Conservation (phyloP, 495 filamentous ascomycete genomes). For the Neurospora discreta region DNA sequence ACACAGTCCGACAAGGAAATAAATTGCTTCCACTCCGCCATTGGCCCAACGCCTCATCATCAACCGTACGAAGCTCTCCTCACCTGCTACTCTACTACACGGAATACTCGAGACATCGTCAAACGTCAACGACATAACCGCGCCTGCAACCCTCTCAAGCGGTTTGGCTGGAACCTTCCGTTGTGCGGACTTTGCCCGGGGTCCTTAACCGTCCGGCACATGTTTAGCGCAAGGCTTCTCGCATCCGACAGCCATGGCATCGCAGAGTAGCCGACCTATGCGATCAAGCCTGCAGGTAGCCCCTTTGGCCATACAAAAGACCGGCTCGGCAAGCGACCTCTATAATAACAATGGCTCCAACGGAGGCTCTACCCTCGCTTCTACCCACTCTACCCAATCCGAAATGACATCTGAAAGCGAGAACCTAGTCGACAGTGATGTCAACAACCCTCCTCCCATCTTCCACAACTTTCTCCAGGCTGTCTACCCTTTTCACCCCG, state of each 20-base stretch:
- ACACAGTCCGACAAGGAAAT: not conserved
- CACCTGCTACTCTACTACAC: not conserved
- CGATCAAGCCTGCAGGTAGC: conserved; percentile 59
- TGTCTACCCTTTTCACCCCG: conserved; percentile 88
- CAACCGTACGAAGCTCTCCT: not conserved
- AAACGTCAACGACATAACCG: not conserved
- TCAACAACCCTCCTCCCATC: conserved; percentile 35
- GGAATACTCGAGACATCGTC: not conserved
- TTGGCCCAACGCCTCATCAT: no score
- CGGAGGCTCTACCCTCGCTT: conserved; percentile 23
- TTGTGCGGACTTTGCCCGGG: not conserved
- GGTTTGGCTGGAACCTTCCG: not conserved
- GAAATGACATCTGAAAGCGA: conserved; percentile 60
- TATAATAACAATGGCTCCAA: conserved; percentile 27
- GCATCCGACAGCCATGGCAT: conserved; percentile 31
- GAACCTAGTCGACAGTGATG: not conserved
- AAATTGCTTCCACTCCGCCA: not conserved
- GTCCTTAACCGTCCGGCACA: conserved; percentile 14
- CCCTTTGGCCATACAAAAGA: conserved; percentile 62
- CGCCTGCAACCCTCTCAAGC: not conserved
- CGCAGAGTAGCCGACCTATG: conserved; percentile 37
- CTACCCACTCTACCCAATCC: conserved; percentile 33
- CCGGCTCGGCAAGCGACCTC: conserved; percentile 1
- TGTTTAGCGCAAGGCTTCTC: conserved; percentile 21
- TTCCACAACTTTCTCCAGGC: conserved; percentile 95